Conservation (phyloP, 768 basidiomycete genomes). For the Boletellus ananiceps region DNA sequence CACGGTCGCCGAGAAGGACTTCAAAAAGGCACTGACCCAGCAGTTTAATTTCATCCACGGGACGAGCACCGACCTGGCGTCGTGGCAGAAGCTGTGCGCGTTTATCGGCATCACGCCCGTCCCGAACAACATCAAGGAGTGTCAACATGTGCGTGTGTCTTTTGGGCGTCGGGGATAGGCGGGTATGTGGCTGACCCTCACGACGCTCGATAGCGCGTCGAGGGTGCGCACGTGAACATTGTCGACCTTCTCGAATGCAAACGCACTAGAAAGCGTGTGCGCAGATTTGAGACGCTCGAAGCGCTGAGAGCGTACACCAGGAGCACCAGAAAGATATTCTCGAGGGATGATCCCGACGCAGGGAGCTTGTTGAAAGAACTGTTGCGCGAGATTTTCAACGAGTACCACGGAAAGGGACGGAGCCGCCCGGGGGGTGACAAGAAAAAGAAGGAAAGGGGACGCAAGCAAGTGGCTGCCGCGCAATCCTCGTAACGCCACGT, state of each 20-base stretch:
- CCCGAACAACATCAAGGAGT: constrained; percentile 15
- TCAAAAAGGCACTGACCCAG: constrained; percentile 18
- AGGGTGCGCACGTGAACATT: constrained; percentile 32
- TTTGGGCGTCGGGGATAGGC: not conserved
- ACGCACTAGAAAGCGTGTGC: constrained; percentile 15
- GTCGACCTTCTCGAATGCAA: constrained; percentile 28
- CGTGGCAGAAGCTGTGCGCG: constrained; percentile 26
- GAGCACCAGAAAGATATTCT: constrained; percentile 20
- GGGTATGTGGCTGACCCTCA: too few species aligned
- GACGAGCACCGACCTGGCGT: constrained; percentile 9
- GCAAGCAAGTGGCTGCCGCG: constrained; percentile 1
- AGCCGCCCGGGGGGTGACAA: constrained; percentile 16
- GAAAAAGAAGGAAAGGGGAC: constrained; percentile 13
- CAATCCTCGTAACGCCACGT: not conserved
- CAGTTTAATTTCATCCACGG: constrained; percentile 27
- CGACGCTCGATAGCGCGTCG: constrained; percentile 6
- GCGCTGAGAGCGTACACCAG: constrained; percentile 27
- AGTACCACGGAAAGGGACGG: constrained; percentile 13
- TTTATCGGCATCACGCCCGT: constrained; percentile 20
- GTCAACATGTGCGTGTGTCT: constrained; percentile 17
- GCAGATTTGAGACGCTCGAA: constrained; percentile 20
- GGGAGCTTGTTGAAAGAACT: constrained; percentile 30
- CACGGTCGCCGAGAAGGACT: not conserved
- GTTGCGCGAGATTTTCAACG: constrained; percentile 26
- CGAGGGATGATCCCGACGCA: constrained; percentile 21